Evolutionary conservation across 1,139 yeast genomes (phyloP).

Genomic region (Torulaspora pretoriensis): DNA sequence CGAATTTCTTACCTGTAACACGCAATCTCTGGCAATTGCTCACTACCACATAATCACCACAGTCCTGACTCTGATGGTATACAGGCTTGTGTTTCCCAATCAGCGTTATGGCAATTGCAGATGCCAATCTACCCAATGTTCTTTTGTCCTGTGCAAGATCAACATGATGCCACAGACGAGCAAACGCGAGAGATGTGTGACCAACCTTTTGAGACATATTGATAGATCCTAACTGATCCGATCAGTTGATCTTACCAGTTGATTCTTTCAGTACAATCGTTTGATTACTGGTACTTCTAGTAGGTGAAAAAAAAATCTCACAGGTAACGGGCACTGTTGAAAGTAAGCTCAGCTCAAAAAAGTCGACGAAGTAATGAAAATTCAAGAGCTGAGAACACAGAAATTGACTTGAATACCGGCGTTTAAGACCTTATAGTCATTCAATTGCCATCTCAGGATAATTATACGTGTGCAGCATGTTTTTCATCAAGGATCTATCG

Average conservation of each 20-base stretch:
- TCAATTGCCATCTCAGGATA: not conserved
- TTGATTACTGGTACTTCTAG: not conserved
- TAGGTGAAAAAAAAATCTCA: not conserved
- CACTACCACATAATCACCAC: conserved; percentile 95
- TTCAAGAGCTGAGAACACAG: not conserved
- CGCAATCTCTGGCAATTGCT: conserved; percentile 82
- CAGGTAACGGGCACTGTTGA: not conserved
- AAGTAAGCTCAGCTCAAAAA: not conserved
- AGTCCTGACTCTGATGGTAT: conserved; percentile 68
- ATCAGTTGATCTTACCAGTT: not conserved
- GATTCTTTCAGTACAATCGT: too few species aligned
- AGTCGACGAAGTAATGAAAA: not conserved
- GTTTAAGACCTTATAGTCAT: not conserved
- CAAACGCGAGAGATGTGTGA: conserved; percentile 65
- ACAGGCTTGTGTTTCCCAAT: conserved; percentile 97
- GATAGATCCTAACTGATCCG: not conserved
- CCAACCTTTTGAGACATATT: conserved; percentile 37
- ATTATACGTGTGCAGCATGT: conserved; percentile 29
- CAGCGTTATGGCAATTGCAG: conserved; percentile 78
- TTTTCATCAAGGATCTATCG: conserved; percentile 74
- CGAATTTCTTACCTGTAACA: conserved; percentile 77
- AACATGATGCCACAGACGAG: conserved; percentile 93
- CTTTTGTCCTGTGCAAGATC: conserved; percentile 82
- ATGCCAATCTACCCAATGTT: conserved; percentile 88
- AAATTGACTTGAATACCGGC: not conserved